phyloP scores from a whole-genome alignment of 208 protist species.

The Leishmania turanica region DNA sequence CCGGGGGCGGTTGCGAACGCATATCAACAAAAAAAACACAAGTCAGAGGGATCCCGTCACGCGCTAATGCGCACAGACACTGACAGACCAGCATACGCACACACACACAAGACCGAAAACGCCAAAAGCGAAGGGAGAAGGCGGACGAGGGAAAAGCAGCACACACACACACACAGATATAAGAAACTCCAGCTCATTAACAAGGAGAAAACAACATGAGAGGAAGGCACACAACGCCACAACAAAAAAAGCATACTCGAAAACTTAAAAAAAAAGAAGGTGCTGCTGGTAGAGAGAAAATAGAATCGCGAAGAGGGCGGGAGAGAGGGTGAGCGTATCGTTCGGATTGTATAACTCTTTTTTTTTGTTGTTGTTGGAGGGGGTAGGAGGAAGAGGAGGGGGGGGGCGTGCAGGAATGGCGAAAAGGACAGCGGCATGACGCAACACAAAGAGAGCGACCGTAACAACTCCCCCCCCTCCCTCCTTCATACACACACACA shows the following conservation, averaged over 20 bases:
- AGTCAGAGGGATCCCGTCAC: background rate
- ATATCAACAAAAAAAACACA: background rate
- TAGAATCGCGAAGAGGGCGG: background rate
- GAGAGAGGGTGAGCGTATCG: background rate
- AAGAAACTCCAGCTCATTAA: background rate
- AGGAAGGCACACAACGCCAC: background rate
- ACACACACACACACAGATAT: background rate
- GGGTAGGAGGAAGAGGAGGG: too few species aligned
- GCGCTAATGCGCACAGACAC: background rate
- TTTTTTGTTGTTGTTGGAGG: background rate
- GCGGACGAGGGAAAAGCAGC: background rate
- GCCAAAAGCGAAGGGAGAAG: background rate
- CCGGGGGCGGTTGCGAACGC: background rate
- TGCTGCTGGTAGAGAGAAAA: background rate
- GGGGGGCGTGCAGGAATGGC: background rate
- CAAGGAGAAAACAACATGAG: background rate
- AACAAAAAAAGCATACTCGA: background rate
- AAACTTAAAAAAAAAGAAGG: background rate
- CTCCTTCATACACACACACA: too few species aligned
- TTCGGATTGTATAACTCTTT: background rate
- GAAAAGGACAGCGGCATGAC: background rate
- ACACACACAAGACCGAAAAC: background rate
- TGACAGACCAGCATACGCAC: background rate
- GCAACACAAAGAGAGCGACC: background rate
- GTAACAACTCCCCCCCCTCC: background rate